phyloP scores from a whole-genome alignment of 352 stramenopile genomes.

The Phytophthora pisi region DNA sequence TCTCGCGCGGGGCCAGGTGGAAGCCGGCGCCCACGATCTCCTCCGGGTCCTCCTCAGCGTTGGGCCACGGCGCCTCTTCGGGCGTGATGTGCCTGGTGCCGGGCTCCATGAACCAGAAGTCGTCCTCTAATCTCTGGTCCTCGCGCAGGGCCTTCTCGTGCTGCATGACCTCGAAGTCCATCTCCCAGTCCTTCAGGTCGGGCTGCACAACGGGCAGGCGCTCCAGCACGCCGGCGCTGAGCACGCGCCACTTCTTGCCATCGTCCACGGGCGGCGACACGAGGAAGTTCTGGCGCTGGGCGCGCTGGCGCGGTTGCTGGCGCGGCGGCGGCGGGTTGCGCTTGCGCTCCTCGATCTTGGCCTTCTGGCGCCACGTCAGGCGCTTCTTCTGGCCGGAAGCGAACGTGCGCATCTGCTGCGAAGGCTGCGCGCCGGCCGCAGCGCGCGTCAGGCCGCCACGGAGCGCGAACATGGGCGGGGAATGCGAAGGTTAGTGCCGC shows the following conservation, averaged over 20 bases:
- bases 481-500: slow-evolving; percentile 7
- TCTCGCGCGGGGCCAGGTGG: slow-evolving; percentile 78
- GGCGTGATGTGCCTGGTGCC: slow-evolving; percentile 72
- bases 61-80: slow-evolving; percentile 73
- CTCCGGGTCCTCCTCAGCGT: slow-evolving; percentile 64
- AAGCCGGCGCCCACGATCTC: slow-evolving; percentile 80
- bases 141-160: slow-evolving; percentile 80
- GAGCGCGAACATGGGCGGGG: slow-evolving; percentile 49
- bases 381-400: slow-evolving; percentile 52
- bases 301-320: slow-evolving; percentile 55
- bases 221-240: slow-evolving; percentile 78
- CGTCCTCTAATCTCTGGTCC: slow-evolving; percentile 78
- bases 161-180: slow-evolving; percentile 76
- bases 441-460: slow-evolving; percentile 42
- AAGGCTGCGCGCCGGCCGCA: slow-evolving; percentile 4
- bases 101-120: slow-evolving; percentile 88
- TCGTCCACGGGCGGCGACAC: slow-evolving; percentile 58
- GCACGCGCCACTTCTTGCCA: slow-evolving; percentile 82
- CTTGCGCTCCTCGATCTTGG: slow-evolving; percentile 55
- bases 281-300: slow-evolving; percentile 65
- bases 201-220: slow-evolving; percentile 77
- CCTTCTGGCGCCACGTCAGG: slow-evolving; percentile 76
- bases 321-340: slow-evolving; percentile 46
- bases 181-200: slow-evolving; percentile 74
- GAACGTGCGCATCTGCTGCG: slow-evolving; percentile 50